These are phyloP conservation scores for Leucosporidium yakuticum DNA, from an alignment of 768 basidiomycete genomes.

Conservation along the genomic window DNA sequence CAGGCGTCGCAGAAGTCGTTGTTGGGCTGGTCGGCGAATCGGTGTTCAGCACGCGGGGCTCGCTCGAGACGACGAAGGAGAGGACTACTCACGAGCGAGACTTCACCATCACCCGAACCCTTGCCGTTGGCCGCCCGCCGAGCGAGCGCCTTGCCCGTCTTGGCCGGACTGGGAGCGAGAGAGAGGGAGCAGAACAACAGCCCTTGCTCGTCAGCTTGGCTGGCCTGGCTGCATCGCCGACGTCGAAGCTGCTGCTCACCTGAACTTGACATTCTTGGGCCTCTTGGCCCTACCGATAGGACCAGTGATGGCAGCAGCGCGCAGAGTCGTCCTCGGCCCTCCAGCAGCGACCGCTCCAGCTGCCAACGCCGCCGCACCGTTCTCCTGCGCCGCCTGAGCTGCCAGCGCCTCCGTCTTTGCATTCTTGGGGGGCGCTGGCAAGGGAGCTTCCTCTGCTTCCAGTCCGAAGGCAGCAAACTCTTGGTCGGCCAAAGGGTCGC, in stretches of 20 bases:
- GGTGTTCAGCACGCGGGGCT: not conserved
- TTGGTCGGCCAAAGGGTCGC: slow-evolving; percentile 20
- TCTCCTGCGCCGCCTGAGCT: not conserved
- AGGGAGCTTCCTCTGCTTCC: slow-evolving; percentile 11
- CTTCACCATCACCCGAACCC: not conserved
- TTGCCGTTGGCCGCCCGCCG: slow-evolving; percentile 8
- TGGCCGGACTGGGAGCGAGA: slow-evolving; percentile 19
- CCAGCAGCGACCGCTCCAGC: slow-evolving; percentile 6
- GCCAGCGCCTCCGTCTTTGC: not conserved
- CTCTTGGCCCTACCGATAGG: slow-evolving; percentile 34
- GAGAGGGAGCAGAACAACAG: too few relatives aligned
- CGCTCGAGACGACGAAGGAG: too few relatives aligned
- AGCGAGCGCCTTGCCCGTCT: slow-evolving; percentile 23
- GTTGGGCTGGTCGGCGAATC: slow-evolving; percentile 42
- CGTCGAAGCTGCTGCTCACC: slow-evolving; percentile 5
- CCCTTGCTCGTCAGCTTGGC: too few relatives aligned
- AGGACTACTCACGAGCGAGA: not conserved
- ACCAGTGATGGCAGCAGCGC: slow-evolving; percentile 1
- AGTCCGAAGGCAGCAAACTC: slow-evolving; percentile 23
- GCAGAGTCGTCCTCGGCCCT: slow-evolving; percentile 5
- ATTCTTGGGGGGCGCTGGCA: slow-evolving; percentile 17
- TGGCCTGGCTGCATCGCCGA: too few relatives aligned
- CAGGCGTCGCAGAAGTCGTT: slow-evolving; percentile 49
- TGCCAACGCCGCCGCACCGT: slow-evolving; percentile 10
- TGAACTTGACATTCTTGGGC: slow-evolving; percentile 36